A percentile compares a stretch with the other conserved stretches of the same genome.
These are phyloP conservation scores for Fusarium equiseti DNA, from an alignment of 2,329 filamentous ascomycete species.

Conservation along the genomic window DNA sequence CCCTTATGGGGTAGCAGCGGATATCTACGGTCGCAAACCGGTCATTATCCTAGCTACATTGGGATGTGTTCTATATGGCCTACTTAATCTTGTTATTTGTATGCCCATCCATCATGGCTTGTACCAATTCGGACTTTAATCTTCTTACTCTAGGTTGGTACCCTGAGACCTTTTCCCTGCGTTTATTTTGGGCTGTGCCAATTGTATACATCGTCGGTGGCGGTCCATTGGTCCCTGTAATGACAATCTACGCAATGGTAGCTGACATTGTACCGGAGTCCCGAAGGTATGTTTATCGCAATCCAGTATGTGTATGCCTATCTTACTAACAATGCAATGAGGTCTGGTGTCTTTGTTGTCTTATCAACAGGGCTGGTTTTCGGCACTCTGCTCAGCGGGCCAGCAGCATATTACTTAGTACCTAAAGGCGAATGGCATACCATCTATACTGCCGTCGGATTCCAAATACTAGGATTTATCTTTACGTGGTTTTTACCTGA, in stretches of 20 bases:
- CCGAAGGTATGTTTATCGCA: neutral
- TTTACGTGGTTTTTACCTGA: neutral
- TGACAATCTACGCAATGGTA: constrained; percentile 8
- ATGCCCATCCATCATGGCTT: neutral
- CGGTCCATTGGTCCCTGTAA: constrained; percentile 2
- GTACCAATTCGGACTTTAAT: neutral
- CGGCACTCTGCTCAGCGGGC: constrained; percentile 3
- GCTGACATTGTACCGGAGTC: neutral
- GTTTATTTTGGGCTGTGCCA: neutral
- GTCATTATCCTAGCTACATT: neutral
- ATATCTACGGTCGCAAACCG: constrained; percentile 1
- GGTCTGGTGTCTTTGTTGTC: constrained; percentile 2
- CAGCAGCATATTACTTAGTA: neutral
- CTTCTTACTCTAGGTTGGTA: neutral
- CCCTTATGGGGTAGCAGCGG: neutral
- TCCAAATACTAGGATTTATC: neutral
- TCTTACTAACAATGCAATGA: neutral
- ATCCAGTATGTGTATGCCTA: neutral
- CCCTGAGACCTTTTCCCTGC: neutral
- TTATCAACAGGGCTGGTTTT: neutral
- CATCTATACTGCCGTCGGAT: neutral
- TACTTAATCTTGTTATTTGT: neutral
- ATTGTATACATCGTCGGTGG: neutral
- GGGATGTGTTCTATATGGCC: neutral
- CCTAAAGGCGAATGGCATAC: neutral